Percentiles rank a stretch among this genome's conserved stretches.
These are phyloP conservation scores for Polygonum aviculare DNA, from an alignment of 148 eudicot genomes.

Conservation along the genomic window DNA sequence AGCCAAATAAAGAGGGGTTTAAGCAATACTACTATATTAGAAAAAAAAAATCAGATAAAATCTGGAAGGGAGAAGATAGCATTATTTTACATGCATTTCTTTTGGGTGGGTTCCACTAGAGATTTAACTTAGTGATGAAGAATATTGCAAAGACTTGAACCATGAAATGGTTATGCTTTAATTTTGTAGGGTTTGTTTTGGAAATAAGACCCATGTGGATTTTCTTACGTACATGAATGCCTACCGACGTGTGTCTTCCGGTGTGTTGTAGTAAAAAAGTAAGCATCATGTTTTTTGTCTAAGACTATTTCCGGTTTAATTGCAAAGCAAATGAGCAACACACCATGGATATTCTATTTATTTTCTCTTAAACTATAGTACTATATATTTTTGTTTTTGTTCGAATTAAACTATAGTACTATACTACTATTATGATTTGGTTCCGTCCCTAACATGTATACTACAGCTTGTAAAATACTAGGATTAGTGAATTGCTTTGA, in stretches of 20 bases:
- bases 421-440: too few relatives aligned
- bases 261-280: not conserved
- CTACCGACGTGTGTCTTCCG: not conserved
- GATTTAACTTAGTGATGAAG: slow-evolving; percentile 6
- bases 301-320: too few relatives aligned
- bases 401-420: too few relatives aligned
- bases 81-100: slow-evolving; percentile 2
- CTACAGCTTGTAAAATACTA: not conserved
- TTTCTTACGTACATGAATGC: not conserved
- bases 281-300: too few relatives aligned
- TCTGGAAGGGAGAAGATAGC: not conserved
- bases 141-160: slow-evolving; percentile 9
- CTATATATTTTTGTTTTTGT: too few relatives aligned
- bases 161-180: not conserved
- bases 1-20: not conserved
- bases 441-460: not conserved
- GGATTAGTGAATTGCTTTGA: not conserved
- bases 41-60: not conserved
- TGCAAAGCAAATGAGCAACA: too few relatives aligned
- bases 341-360: too few relatives aligned
- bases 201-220: not conserved
- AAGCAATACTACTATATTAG: not conserved
- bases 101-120: slow-evolving; percentile 4
- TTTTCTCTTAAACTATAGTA: too few relatives aligned
- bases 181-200: not conserved